Evolutionary conservation across 148 eudicot genomes (phyloP).

Genomic region (Rhododendron griersonianum): DNA sequence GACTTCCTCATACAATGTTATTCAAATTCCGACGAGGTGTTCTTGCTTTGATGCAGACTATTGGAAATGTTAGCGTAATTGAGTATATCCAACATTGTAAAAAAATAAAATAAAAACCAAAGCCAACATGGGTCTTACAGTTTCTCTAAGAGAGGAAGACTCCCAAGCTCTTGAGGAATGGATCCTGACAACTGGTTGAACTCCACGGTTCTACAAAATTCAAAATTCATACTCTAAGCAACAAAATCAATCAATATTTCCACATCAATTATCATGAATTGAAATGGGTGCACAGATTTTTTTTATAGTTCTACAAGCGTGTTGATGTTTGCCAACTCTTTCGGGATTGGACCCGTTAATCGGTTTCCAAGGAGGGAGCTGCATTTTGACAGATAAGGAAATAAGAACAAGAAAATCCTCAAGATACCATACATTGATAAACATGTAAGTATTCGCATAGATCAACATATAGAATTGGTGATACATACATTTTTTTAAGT

Average conservation of each 20-base stretch:
- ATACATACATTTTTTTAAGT: constrained; percentile 20
- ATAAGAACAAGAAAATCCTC: not conserved
- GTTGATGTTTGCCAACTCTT: constrained; percentile 29
- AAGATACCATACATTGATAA: not conserved
- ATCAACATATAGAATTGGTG: not conserved
- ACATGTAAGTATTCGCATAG: not conserved
- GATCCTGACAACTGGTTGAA: constrained; percentile 34
- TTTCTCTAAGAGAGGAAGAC: constrained; percentile 17
- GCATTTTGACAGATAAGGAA: not conserved
- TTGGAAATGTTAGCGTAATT: not conserved
- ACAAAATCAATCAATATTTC: not conserved
- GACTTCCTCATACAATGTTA: not conserved
- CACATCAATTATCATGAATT: not conserved
- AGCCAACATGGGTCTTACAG: constrained; percentile 23
- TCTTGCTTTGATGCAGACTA: not conserved
- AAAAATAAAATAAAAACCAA: not conserved
- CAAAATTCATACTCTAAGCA: not conserved
- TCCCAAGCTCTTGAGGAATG: constrained; percentile 31
- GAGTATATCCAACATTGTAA: not conserved
- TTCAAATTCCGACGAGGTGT: not conserved
- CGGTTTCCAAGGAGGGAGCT: constrained; percentile 34
- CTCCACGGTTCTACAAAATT: constrained; percentile 18
- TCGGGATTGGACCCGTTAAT: constrained; percentile 31
- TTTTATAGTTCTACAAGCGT: too few relatives aligned
- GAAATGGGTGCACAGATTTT: not conserved